Conservation (phyloP, 2,329 filamentous ascomycete species). For the Epichloe brachyelytri region DNA sequence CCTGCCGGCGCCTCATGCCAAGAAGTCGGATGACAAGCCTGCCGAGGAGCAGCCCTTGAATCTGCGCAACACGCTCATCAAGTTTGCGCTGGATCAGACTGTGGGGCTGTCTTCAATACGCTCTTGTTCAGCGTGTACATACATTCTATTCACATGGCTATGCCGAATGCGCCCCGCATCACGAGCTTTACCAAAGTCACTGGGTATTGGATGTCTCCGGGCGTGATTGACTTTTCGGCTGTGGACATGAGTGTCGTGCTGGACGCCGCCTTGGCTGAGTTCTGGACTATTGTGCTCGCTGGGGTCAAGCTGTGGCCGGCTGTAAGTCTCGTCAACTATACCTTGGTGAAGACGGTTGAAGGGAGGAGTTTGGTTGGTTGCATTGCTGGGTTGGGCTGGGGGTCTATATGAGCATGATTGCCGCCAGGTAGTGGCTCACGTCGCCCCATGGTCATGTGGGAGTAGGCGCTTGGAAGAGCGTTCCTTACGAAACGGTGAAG, state of each 20-base stretch:
- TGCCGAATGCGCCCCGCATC: conserved; percentile 27
- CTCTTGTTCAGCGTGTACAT: conserved; percentile 49
- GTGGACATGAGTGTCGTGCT: conserved; percentile 34
- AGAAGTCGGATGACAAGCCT: conserved; percentile 12
- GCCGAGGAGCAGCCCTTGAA: conserved; percentile 28
- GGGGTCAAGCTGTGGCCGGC: conserved; percentile 59
- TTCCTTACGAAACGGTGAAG: background rate
- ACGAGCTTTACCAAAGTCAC: conserved; percentile 22
- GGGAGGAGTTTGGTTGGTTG: conserved; percentile 58
- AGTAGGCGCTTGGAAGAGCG: background rate
- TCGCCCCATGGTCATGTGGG: background rate
- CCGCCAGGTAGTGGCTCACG: conserved; percentile 12
- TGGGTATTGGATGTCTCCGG: conserved; percentile 23
- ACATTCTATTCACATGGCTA: conserved; percentile 40
- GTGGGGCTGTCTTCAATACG: conserved; percentile 51
- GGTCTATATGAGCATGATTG: conserved; percentile 58
- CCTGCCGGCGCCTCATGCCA: conserved; percentile 15
- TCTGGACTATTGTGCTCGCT: conserved; percentile 51
- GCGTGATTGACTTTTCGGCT: conserved; percentile 29
- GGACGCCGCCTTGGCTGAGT: conserved; percentile 37
- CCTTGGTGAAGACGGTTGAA: conserved; percentile 55
- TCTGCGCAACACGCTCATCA: conserved; percentile 50
- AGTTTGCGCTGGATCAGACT: conserved; percentile 58
- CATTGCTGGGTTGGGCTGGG: conserved; percentile 60
- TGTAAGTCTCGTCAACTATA: conserved; percentile 58